These are phyloP conservation scores for Stemphylium beticola DNA, from an alignment of 2,329 filamentous ascomycete genomes.

Conservation along the genomic window DNA sequence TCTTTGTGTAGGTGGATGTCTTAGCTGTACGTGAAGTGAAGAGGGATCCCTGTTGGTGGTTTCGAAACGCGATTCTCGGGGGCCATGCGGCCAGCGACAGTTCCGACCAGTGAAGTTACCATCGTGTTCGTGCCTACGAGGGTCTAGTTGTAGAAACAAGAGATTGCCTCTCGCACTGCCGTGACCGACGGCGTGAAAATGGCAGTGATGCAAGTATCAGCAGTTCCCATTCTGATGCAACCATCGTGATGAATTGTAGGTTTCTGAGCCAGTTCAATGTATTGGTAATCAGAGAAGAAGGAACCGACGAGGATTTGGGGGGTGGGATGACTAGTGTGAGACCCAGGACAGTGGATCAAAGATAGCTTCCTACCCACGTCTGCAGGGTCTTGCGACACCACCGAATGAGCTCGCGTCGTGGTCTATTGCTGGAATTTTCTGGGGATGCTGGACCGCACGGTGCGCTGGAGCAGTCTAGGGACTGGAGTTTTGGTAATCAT, in stretches of 20 bases:
- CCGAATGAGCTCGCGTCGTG: background rate
- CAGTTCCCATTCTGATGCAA: conserved; percentile 25
- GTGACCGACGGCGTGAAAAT: conserved; percentile 23
- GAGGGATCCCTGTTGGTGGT: background rate
- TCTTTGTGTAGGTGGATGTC: conserved; percentile 8
- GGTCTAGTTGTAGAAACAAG: background rate
- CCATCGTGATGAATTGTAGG: conserved; percentile 13
- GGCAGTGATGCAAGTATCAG: conserved; percentile 27
- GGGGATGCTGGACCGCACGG: background rate
- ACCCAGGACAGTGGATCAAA: conserved; percentile 27
- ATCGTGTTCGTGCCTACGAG: background rate
- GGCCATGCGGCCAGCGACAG: background rate
- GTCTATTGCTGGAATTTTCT: background rate
- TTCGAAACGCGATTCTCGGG: background rate
- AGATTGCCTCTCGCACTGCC: background rate
- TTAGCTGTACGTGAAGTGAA: background rate
- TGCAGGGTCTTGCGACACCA: background rate
- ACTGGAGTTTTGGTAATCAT: background rate
- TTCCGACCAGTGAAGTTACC: background rate
- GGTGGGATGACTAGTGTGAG: conserved; percentile 12
- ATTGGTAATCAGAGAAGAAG: conserved; percentile 1
- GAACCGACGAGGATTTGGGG: conserved; percentile 1
- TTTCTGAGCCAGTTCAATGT: conserved; percentile 6
- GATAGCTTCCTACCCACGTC: background rate
- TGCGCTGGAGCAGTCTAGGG: background rate